Base-by-base conservation (phyloP, 139 green algal genomes). In the Gonium pectorale region DNA sequence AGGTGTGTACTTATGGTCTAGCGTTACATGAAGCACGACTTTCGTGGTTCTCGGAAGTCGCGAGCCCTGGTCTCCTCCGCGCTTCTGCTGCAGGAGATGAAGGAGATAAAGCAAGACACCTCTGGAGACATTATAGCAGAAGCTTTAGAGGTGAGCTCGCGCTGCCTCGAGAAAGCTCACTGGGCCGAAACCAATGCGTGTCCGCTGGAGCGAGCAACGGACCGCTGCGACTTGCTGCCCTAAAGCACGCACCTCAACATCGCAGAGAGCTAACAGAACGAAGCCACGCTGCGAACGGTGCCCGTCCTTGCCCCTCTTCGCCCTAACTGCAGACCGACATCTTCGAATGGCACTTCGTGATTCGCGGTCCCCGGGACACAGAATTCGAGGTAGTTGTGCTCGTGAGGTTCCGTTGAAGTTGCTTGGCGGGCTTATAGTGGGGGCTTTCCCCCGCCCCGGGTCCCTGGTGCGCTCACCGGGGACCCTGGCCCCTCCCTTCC, bases 271-370 rank as follows among this genome's bases (percentile, higher is more conserved):
- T n/a, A n/a, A n/a, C n/a, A n/a, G n/a, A n/a, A n/a, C n/a, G n/a
- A n/a, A n/a, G n/a, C n/a, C n/a, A n/a, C n/a, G n/a, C n/a, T n/a
- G n/a, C n/a, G n/a, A n/a, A n/a, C n/a, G n/a, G n/a, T n/a, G n/a
- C n/a, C n/a, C n/a, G n/a, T n/a, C n/a, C n/a, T n/a, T n/a, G n/a
- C n/a, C n/a, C n/a, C n/a, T n/a, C n/a, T n/a, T n/a, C n/a, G n/a
- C n/a, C n/a, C n/a, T n/a, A n/a, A n/a, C n/a, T 82, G 73, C 92
- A 98, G 95, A 94, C 95, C 24, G 96, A 99, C 85, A 96, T 99
- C 46, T 99, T 99, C 89, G 97, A 99, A 86, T 99, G 97, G 97
- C 94, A 99, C 63, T 99, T 99, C 87, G 96, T 94, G 3, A 94
- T 99, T 41, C 82, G 94, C 4, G 98, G 98, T 0, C 95, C 96